A percentile compares a stretch with the other conserved stretches of the same genome.
These are phyloP conservation scores for Pseudogymnoascus sp. DNA, from an alignment of 2,329 filamentous ascomycete genomes.

Conservation along the genomic window DNA sequence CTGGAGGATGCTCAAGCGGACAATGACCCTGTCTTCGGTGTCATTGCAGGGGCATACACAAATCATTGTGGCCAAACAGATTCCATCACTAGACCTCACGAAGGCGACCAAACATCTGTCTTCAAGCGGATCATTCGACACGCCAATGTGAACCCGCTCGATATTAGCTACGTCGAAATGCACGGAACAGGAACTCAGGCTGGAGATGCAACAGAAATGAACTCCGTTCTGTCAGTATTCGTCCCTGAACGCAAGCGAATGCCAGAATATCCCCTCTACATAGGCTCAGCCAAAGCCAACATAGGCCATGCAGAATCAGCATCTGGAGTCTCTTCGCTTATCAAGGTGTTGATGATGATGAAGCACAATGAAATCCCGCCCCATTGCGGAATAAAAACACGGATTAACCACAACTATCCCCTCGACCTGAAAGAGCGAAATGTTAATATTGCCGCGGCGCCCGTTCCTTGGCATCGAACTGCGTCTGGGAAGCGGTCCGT, in stretches of 20 bases:
- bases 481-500: conserved; percentile 31
- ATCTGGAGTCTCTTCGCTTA: conserved; percentile 21
- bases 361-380: conserved; percentile 21
- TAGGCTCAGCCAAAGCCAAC: conserved; percentile 16
- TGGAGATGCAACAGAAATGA: conserved; percentile 73
- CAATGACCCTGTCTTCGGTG: conserved; percentile 36
- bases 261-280: conserved; percentile 45
- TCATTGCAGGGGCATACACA: conserved; percentile 61
- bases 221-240: not conserved
- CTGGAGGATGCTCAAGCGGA: conserved; percentile 38
- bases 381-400: conserved; percentile 21
- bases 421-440: conserved; percentile 28
- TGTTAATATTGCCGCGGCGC: conserved; percentile 17
- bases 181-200: conserved; percentile 80
- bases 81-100: conserved; percentile 74
- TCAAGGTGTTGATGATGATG: conserved; percentile 25
- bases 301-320: conserved; percentile 20
- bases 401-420: conserved; percentile 26
- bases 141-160: conserved; percentile 60
- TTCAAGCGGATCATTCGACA: conserved; percentile 56
- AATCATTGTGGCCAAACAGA: conserved; percentile 74
- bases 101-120: conserved; percentile 61
- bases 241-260: conserved; percentile 32
- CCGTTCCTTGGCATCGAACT: conserved; percentile 25
- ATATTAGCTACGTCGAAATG: conserved; percentile 77